Evolutionary conservation across 768 basidiomycete species (phyloP).

Genomic region (Amanita subjunquillea): DNA sequence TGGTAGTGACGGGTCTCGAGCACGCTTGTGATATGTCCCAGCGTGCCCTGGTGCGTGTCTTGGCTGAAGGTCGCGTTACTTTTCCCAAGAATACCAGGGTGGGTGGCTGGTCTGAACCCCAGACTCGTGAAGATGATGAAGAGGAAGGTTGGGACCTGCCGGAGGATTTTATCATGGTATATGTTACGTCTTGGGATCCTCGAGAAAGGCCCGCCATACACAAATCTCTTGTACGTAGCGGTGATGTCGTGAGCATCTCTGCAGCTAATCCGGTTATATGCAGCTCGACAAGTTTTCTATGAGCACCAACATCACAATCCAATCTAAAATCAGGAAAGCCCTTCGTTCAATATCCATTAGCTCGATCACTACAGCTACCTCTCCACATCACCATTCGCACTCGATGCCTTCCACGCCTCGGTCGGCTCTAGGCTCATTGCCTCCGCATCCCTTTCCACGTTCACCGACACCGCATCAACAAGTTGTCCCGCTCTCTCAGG

Average conservation of each 20-base stretch:
- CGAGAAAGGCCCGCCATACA: conserved; percentile 58
- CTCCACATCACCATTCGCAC: background rate
- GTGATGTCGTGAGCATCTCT: conserved; percentile 3
- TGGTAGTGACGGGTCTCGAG: conserved; percentile 69
- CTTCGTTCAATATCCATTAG: conserved; percentile 10
- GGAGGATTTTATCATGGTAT: conserved; percentile 60
- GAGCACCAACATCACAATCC: conserved; percentile 51
- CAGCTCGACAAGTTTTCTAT: conserved; percentile 79
- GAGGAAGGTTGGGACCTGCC: conserved; percentile 39
- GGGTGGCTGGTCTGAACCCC: conserved; percentile 7
- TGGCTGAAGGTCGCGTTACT: conserved; percentile 41
- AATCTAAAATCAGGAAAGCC: conserved; percentile 29
- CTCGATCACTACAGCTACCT: conserved; percentile 1
- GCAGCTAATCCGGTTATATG: background rate
- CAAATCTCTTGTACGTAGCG: conserved; percentile 47
- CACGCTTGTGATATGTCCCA: conserved; percentile 44
- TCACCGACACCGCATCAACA: background rate
- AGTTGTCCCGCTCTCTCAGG: background rate
- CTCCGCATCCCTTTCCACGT: background rate
- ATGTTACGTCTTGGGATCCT: conserved; percentile 57
- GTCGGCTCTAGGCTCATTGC: background rate
- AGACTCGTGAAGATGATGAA: conserved; percentile 14
- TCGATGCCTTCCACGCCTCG: background rate
- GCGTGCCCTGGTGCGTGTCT: conserved; percentile 40
- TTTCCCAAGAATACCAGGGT: conserved; percentile 21